Evolutionary conservation across 306 rosid genomes (phyloP), one percentile per base, ranked within the genome.

Genomic region (Prunus mongolica): DNA sequence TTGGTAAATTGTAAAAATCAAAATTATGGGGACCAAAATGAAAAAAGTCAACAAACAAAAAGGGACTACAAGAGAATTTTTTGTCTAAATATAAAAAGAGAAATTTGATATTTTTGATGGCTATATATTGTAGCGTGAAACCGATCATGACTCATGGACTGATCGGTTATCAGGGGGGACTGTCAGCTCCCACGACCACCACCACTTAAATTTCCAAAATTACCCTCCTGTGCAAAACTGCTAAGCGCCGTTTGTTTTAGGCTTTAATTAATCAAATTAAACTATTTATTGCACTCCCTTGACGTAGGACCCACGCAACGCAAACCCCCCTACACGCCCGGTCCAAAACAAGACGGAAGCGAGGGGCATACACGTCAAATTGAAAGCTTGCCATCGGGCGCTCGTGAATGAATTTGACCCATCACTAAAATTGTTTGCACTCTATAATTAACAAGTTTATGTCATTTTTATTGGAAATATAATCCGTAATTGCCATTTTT

Each of bases 81-180:
- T 24, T 10, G 19, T n/a, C 1, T 34, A 34, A 34, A 34, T 34
- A 34, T 34, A 34, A 34, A 34, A 34, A 34, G 8, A 34, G 41
- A 34, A 34, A 5, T 34, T 34, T 34, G 44, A 38, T 38, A 1
- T 1, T 38, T 6, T 38, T 7, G 32, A 28, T 28, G 32, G 50
- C n/a, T 46, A 57, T 56, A 46, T 56, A 72, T 6, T 41, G 76
- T 65, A 45, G 65, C 78, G 75, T 38, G 79, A 76, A 82, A 76
- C 70, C 79, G 86, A 77, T 66, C 51, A 67, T 28, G 84, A 86
- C 78, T 11, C 44, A 38, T 38, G 2, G 44, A 9, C 9, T 38
- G 57, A 28, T 63, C 65, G 67, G 24, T 65, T 71, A 54, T 71
- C 56, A 49, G 49, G 38, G n/a, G 27, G 8, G 9, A 38, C 44